Evolutionary conservation across 2,329 filamentous ascomycete genomes (phyloP).

Genomic region (Aspergillus flavus): DNA sequence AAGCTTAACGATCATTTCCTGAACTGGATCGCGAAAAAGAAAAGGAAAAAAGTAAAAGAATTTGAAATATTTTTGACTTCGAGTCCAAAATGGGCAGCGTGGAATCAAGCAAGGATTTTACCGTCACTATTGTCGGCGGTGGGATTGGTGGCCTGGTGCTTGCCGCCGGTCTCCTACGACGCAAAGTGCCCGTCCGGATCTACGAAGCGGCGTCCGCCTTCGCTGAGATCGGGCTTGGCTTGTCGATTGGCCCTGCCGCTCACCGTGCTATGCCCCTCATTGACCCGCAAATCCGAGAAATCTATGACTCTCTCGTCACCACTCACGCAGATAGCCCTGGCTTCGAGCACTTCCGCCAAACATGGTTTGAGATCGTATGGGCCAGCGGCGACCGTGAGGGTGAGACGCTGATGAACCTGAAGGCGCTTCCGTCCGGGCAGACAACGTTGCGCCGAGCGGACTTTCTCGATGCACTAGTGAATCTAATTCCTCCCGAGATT

Average conservation of each 20-base stretch:
- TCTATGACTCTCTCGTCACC: conserved; percentile 35
- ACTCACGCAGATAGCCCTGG: conserved; percentile 37
- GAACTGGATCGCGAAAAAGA: not conserved
- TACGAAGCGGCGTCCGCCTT: conserved; percentile 60
- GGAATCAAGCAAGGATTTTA: conserved; percentile 28
- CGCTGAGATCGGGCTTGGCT: conserved; percentile 61
- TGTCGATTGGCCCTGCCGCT: conserved; percentile 60
- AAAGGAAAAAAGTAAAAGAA: not conserved
- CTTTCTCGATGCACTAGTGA: conserved; percentile 37
- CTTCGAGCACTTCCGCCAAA: conserved; percentile 30
- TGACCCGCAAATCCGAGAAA: conserved; percentile 39
- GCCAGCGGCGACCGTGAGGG: conserved; percentile 25
- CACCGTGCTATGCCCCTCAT: conserved; percentile 58
- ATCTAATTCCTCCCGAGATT: conserved; percentile 29
- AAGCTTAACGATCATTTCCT: not conserved
- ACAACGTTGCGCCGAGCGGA: conserved; percentile 35
- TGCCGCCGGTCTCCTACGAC: conserved; percentile 53
- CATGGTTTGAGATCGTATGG: conserved; percentile 38
- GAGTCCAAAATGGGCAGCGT: conserved; percentile 9
- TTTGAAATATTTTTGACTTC: not conserved
- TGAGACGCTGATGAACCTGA: conserved; percentile 30
- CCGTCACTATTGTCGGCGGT: conserved; percentile 61
- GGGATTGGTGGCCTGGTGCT: conserved; percentile 61
- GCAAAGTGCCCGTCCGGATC: conserved; percentile 51
- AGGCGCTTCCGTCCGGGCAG: conserved; percentile 33